Evolutionary conservation across 192 early-diverging fungal genomes (phyloP), one percentile per base, ranked within the genome.

Genomic region (Lobosporangium transversale): DNA sequence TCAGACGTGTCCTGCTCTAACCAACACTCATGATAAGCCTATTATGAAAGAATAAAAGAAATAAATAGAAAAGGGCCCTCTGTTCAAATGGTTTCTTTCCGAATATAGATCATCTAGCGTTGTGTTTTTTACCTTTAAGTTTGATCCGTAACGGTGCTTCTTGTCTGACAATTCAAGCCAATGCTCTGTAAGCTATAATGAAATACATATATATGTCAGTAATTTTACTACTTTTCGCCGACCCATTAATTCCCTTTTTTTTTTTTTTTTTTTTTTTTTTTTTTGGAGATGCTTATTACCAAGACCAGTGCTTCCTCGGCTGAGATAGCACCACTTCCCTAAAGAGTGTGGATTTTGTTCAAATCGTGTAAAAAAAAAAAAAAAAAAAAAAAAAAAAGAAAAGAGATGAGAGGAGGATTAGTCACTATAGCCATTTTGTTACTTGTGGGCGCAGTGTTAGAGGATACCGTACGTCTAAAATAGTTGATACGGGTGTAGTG

Each of bases 121-220:
- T 30, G n/a, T 56, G 4, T 5, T n/a, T 3, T 30, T 17, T 56
- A 74, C 80, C 74, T 81, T 81, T 31, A 81, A 45, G 33, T 81
- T 81, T 26, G 80, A 66, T 18, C 80, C 80, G 43, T 81, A 81
- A 30, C 80, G 58, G 30, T 81, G 80, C 21, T 81, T 64, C 42
- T 51, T 58, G 61, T 81, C 80, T 11, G 60, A 73, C 60, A 81
- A 60, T 47, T 81, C 80, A 8, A 81, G 63, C 73, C 80, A 78
- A 20, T 81, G 80, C 45, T 73, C 80, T n/a, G 68, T 78, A 24
- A 75, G 50, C 71, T 66, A 61, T 15, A 45, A 52, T 18, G 10
- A 1, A 36, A 56, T 33, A 35, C 33, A 48, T 21, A 60, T 3
- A 26, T 14, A 20, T 60, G 33, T 5, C 18, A 55, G 11, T 26